Evolutionary conservation across 2,329 filamentous ascomycete genomes (phyloP), one percentile per base, ranked within the genome.

Genomic region (Penicillium polonicum): DNA sequence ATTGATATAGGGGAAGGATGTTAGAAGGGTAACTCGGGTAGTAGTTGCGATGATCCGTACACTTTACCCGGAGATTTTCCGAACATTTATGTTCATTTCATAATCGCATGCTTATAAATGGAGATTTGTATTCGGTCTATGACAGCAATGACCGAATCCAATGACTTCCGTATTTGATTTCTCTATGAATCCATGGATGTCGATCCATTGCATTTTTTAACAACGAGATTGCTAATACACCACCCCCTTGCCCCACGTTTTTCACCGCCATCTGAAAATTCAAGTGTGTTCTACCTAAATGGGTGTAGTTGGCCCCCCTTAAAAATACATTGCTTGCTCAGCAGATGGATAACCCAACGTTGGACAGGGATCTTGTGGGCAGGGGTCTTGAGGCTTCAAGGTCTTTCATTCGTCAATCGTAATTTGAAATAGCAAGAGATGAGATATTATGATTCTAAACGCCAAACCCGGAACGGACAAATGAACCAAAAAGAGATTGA

Each of bases 401-500:
- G 31, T 33, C 13, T 53, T 41, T n/a, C 10, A 48, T 48, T 53
- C 21, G 23, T 53, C 35, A 53, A 53, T 43, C 35, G 13, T 57
- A 15, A 21, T 27, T 41, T 50, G 19, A 29, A 42, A 15, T 53
- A 38, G 43, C 21, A 42, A 48, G 48, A 57, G 55, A 21, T 46
- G 55, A 57, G 55, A 57, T 52, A 52, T 52, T 46, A 17, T 27
- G 13, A 8, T 13, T 41, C 36, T 27, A 39, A 45, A 45, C 45
- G 33, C 54, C 48, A 25, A n/a, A 15, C 9, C 10, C 12, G 27
- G 10, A 33, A 35, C 23, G 15, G 6, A n/a, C 17, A 13, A 21
- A 45, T n/a, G 13, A 52, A 35, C 10, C 6, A 6, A 36, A 27
- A 46, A 33, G 36, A 17, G 27, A 44, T 35, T 39, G 15, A 15